phyloP scores from a whole-genome alignment of 441 rosid species.

The Viola pubescens region DNA sequence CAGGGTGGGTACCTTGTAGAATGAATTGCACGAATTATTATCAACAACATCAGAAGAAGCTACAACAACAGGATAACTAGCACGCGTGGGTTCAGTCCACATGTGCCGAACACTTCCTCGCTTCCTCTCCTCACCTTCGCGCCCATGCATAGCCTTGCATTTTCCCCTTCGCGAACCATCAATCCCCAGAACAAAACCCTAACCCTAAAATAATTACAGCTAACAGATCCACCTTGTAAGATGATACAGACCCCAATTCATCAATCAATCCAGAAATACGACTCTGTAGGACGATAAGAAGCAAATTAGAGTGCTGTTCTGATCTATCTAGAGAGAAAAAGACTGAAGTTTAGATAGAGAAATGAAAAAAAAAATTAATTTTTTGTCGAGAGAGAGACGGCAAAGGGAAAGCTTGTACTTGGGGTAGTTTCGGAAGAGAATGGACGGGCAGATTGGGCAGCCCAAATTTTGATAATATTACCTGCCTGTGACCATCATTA shows the following conservation, averaged over 20 bases:
- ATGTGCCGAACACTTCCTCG: slow-evolving; percentile 51
- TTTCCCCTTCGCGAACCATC: slow-evolving; percentile 53
- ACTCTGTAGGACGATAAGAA: no score
- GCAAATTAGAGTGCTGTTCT: background rate
- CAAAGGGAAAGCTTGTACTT: slow-evolving; percentile 17
- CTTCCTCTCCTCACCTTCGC: slow-evolving; percentile 43
- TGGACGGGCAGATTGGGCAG: slow-evolving; percentile 36
- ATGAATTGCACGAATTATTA: slow-evolving; percentile 16
- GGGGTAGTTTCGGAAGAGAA: slow-evolving; percentile 13
- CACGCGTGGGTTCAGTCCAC: slow-evolving; percentile 59
- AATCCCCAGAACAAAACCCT: slow-evolving; percentile 17
- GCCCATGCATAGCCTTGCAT: slow-evolving; percentile 72
- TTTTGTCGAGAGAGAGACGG: slow-evolving; percentile 18
- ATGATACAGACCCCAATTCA: background rate
- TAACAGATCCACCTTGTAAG: background rate
- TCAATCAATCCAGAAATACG: no score
- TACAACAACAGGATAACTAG: slow-evolving; percentile 36
- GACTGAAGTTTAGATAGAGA: slow-evolving; percentile 1
- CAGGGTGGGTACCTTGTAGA: background rate
- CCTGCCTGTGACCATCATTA: slow-evolving; percentile 5
- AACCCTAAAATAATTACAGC: slow-evolving; percentile 13
- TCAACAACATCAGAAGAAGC: slow-evolving; percentile 36
- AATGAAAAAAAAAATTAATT: background rate
- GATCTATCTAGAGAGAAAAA: slow-evolving; percentile 15
- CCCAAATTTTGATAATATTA: slow-evolving; percentile 15